Evolutionary conservation across 306 rosid species (phyloP).

Genomic region (Quercus parvula): DNA sequence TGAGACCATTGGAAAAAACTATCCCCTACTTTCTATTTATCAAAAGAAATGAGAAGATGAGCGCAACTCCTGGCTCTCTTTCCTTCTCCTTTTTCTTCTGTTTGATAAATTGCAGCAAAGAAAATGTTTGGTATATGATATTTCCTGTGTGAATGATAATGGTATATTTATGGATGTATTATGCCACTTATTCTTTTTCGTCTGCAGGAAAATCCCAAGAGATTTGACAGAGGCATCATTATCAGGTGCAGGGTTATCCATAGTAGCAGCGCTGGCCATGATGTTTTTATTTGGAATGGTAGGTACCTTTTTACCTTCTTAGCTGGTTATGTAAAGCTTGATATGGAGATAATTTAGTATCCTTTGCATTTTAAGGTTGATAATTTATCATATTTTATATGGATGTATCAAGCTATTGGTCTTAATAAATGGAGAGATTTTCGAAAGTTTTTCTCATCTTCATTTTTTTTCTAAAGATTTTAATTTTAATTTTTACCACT

Average conservation of each 20-base stretch:
- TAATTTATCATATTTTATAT: not conserved
- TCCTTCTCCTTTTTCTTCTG: not conserved
- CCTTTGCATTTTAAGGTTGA: not conserved
- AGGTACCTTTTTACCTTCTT: slow-evolving; percentile 18
- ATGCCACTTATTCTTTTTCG: slow-evolving; percentile 13
- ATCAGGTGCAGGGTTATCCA: slow-evolving; percentile 95
- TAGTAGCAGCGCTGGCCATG: slow-evolving; percentile 77
- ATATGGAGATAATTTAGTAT: not conserved
- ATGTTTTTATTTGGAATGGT: slow-evolving; percentile 98
- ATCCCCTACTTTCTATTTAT: no score
- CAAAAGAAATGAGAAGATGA: not conserved
- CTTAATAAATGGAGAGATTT: no score
- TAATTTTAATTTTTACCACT: not conserved
- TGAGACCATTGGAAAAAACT: not conserved
- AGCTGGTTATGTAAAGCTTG: slow-evolving; percentile 6
- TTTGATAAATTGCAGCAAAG: not conserved
- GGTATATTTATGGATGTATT: slow-evolving; percentile 15
- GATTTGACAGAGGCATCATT: slow-evolving; percentile 95
- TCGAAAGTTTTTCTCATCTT: not conserved
- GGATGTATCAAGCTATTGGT: not conserved
- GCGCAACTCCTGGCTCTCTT: no score
- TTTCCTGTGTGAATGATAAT: not conserved
- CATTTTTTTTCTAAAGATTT: not conserved
- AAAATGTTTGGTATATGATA: not conserved
- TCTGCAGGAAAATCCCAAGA: slow-evolving; percentile 90